These are phyloP conservation scores for Paramecium primaurelia DNA, from an alignment of 73 alveolate species.

Conservation along the genomic window DNA sequence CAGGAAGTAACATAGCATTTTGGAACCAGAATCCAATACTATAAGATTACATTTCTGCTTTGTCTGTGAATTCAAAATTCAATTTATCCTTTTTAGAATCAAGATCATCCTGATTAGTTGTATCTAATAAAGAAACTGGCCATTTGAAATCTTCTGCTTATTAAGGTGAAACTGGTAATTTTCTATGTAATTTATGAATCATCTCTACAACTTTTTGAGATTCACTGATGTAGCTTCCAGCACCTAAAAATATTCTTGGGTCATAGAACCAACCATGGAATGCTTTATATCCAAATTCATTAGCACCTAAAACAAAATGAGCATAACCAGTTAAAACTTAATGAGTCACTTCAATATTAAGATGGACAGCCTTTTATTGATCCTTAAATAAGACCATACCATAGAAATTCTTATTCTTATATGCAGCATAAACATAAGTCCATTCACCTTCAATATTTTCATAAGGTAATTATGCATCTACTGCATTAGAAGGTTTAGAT, in stretches of 20 bases:
- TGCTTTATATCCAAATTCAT: constrained; percentile 8
- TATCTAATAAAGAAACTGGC: constrained; percentile 13
- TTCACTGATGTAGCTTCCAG: background rate
- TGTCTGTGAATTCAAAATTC: background rate
- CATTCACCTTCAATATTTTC: constrained; percentile 13
- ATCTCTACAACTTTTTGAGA: background rate
- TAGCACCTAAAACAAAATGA: background rate
- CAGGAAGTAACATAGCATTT: constrained; percentile 28
- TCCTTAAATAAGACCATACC: constrained; percentile 23
- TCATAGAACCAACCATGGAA: constrained; percentile 43
- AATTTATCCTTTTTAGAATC: background rate
- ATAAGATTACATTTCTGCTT: background rate
- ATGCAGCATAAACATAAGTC: constrained; percentile 27
- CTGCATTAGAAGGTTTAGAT: background rate
- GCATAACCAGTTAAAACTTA: constrained; percentile 24
- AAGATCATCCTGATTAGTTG: constrained; percentile 2
- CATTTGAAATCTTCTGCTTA: constrained; percentile 39
- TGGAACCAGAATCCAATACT: constrained; percentile 21
- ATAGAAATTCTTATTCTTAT: constrained; percentile 1
- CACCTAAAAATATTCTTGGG: constrained; percentile 32
- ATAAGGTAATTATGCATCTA: constrained; percentile 30
- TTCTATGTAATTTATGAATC: background rate
- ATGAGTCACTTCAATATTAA: background rate
- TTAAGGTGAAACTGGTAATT: background rate
- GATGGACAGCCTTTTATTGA: background rate